A percentile compares a stretch with the other conserved stretches of the same genome.
Evolutionary conservation across 129 eudicot species (phyloP).

Genomic region (Flaveria robusta): DNA sequence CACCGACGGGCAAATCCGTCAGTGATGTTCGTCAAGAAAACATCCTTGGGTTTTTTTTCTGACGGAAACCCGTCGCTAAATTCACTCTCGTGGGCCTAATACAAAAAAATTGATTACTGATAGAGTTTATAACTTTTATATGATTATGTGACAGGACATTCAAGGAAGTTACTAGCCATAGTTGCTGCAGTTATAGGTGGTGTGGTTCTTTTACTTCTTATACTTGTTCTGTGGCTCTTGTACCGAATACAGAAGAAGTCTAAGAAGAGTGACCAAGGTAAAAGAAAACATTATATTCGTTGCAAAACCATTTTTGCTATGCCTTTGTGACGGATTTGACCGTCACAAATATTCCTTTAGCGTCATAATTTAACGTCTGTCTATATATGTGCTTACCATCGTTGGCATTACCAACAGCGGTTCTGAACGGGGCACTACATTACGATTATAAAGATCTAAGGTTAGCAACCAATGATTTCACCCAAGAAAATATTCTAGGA

Average conservation of each 20-base stretch:
- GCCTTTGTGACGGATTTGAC: too few species aligned
- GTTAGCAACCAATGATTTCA: slow-evolving; percentile 39
- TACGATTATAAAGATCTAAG: not conserved
- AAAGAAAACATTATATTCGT: not conserved
- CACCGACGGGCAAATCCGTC: too few species aligned
- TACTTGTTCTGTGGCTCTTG: not conserved
- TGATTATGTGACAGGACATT: slow-evolving; percentile 42
- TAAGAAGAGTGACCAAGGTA: slow-evolving; percentile 47
- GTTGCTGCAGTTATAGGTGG: slow-evolving; percentile 54
- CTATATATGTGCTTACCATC: too few species aligned
- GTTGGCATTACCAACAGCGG: too few species aligned
- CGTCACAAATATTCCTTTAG: too few species aligned
- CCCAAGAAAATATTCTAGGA: slow-evolving; percentile 49
- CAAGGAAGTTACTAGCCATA: slow-evolving; percentile 45
- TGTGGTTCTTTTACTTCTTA: slow-evolving; percentile 13
- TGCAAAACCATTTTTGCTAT: too few species aligned
- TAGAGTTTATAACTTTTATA: not conserved
- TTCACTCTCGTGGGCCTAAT: too few species aligned
- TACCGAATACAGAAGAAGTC: slow-evolving; percentile 27
- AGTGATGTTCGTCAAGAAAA: too few species aligned
- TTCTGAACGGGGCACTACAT: slow-evolving; percentile 17
- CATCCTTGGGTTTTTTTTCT: too few species aligned
- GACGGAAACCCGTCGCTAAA: too few species aligned
- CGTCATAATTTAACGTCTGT: too few species aligned
- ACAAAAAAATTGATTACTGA: not conserved